phyloP scores from a whole-genome alignment of 768 basidiomycete genomes.

The Amanita rubescens region DNA sequence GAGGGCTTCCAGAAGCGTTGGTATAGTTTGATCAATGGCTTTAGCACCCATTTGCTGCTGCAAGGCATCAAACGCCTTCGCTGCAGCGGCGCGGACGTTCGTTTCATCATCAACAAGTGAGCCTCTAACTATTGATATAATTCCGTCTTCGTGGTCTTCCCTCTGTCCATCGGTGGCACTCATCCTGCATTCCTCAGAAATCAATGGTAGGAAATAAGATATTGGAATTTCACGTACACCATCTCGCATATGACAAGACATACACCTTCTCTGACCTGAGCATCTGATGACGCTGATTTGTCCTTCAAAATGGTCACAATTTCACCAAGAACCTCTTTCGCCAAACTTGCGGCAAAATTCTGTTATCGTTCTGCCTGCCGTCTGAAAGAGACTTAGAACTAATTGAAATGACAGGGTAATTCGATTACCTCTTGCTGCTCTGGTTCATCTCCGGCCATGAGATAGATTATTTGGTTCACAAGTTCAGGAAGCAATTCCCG shows the following conservation, averaged over 20 bases:
- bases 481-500: conserved; percentile 89
- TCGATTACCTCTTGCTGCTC: conserved; percentile 82
- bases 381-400: conserved; percentile 37
- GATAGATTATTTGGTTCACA: conserved; percentile 63
- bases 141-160: conserved; percentile 83
- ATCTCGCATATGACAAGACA: conserved; percentile 85
- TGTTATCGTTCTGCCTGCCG: conserved; percentile 77
- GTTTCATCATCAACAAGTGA: conserved; percentile 87
- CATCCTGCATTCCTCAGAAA: conserved; percentile 40
- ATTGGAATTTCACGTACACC: conserved; percentile 45
- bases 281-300: conserved; percentile 53
- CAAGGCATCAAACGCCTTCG: conserved; percentile 81
- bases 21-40: conserved; percentile 95
- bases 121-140: conserved; percentile 75
- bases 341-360: conserved; percentile 96
- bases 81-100: conserved; percentile 83
- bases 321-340: conserved; percentile 79
- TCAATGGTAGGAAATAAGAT: not conserved
- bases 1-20: conserved; percentile 88
- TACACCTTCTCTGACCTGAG: conserved; percentile 72
- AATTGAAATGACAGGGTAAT: not conserved
- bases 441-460: conserved; percentile 70
- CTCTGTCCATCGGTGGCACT: conserved; percentile 78
- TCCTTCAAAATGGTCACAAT: conserved; percentile 73
- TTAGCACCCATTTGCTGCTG: conserved; percentile 87